Percentiles rank a stretch among this genome's conserved stretches.
phyloP scores from a whole-genome alignment of 228 moss, liverwort and hornwort genomes.

The Sphagnum fallax region DNA sequence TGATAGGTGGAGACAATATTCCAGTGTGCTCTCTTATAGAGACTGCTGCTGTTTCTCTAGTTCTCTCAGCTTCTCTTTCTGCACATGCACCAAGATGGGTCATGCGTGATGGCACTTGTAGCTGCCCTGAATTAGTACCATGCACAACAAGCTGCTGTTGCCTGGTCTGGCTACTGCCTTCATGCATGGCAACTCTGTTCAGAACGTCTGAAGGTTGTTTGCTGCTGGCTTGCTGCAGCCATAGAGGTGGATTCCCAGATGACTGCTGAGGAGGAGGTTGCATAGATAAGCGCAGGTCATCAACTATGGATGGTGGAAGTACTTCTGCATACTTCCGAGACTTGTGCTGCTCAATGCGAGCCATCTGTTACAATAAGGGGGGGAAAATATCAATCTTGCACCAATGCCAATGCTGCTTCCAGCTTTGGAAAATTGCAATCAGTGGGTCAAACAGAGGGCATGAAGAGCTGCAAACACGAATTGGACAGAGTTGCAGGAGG shows the following conservation, averaged over 20 bases:
- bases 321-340: constrained; percentile 12
- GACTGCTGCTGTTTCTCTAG: constrained; percentile 18
- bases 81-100: constrained; percentile 27
- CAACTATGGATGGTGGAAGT: constrained; percentile 12
- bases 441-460: no score
- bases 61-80: constrained; percentile 11
- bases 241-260: constrained; percentile 12
- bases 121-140: no score
- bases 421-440: no score
- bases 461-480: no score
- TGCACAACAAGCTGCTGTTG: no score
- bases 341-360: constrained; percentile 25
- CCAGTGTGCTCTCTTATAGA: constrained; percentile 14
- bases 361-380: constrained; percentile 10
- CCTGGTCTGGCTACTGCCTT: no score
- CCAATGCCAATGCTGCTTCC: no score
- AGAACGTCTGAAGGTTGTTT: no score
- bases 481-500: no score
- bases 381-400: no score
- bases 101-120: constrained; percentile 13
- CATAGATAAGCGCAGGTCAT: constrained; percentile 51
- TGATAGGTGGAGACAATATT: constrained; percentile 11
- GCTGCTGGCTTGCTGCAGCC: constrained; percentile 2
- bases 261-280: constrained; percentile 32
- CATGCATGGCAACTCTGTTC: no score